These are phyloP conservation scores for Monilinia laxa DNA, from an alignment of 2,329 filamentous ascomycete genomes.

Conservation along the genomic window DNA sequence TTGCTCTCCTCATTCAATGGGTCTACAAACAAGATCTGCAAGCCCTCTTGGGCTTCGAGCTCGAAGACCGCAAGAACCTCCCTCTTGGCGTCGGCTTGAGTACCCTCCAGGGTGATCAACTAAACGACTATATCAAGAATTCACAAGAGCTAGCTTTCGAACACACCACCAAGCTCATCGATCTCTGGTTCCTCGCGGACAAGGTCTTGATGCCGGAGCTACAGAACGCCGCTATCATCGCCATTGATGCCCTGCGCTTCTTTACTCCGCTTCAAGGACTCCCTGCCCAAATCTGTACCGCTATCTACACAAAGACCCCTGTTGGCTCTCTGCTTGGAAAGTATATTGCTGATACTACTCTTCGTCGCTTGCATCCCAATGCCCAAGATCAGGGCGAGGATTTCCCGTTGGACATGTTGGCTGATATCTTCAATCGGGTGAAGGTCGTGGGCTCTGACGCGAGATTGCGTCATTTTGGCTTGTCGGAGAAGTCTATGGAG, in stretches of 20 bases:
- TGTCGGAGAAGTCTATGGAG: constrained; percentile 9
- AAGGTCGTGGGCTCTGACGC: neutral
- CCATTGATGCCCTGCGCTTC: neutral
- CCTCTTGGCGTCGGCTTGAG: neutral
- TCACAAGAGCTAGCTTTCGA: neutral
- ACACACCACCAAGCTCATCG: neutral
- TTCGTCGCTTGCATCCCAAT: neutral
- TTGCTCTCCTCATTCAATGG: constrained; percentile 1
- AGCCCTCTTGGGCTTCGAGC: neutral
- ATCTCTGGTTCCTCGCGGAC: constrained; percentile 11
- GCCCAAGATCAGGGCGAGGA: neutral
- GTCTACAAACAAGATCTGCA: neutral
- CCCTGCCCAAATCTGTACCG: neutral
- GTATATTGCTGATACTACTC: neutral
- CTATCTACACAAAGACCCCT: neutral
- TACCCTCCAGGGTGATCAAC: neutral
- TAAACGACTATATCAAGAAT: neutral
- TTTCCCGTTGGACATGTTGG: neutral
- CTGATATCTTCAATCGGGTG: neutral
- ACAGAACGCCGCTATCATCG: neutral
- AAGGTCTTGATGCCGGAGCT: constrained; percentile 9
- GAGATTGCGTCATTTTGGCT: neutral
- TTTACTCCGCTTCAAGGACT: constrained; percentile 5
- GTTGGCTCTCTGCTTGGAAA: neutral
- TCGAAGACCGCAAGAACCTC: neutral